Conservation (phyloP, 2,329 filamentous ascomycete species). For the Rutstroemia sydowiana region DNA sequence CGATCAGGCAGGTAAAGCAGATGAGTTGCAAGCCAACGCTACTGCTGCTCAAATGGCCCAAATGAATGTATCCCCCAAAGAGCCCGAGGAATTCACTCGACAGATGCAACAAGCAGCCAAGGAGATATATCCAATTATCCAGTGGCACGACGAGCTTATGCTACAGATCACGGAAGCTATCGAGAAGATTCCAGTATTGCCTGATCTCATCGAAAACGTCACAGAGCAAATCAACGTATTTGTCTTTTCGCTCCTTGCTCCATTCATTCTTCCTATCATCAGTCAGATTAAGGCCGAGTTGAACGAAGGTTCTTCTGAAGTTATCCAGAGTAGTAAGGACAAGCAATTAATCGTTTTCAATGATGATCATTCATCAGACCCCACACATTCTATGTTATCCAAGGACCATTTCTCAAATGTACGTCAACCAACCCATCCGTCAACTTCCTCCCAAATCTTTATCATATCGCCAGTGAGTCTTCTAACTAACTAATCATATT, state of each 20-base stretch:
- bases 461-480: background rate
- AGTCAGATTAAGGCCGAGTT: constrained; percentile 82
- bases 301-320: constrained; percentile 74
- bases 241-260: constrained; percentile 85
- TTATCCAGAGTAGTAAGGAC: constrained; percentile 75
- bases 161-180: constrained; percentile 70
- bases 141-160: constrained; percentile 87
- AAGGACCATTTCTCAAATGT: constrained; percentile 75
- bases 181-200: constrained; percentile 77
- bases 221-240: constrained; percentile 84
- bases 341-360: constrained; percentile 85
- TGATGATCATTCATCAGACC: constrained; percentile 68
- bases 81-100: constrained; percentile 77
- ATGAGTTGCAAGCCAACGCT: constrained; percentile 73
- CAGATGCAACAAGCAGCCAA: constrained; percentile 66
- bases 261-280: constrained; percentile 80
- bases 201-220: constrained; percentile 77
- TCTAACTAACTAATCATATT: background rate
- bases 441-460: no score
- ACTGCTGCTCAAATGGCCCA: constrained; percentile 68
- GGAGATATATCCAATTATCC: constrained; percentile 81
- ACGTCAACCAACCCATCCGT: constrained; percentile 1
- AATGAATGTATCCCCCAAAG: constrained; percentile 63
- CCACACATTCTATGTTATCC: constrained; percentile 90
- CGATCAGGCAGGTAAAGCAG: constrained; percentile 66